phyloP scores from a whole-genome alignment of 1,284 basidiomycete genomes.

The Fistulinella staudtii region DNA sequence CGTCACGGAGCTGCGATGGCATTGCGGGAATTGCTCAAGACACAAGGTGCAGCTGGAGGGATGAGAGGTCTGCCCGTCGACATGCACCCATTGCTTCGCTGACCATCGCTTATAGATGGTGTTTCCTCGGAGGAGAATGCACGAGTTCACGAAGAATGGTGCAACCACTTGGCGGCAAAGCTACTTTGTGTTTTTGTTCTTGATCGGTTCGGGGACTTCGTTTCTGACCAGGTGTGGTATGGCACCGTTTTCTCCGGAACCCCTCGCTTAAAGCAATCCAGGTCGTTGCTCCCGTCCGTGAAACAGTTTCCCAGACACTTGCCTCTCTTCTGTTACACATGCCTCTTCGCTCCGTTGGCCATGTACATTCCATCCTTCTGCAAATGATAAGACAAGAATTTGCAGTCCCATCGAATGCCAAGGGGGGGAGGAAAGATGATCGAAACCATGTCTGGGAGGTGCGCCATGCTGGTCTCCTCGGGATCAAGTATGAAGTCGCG shows the following conservation, averaged over 20 bases:
- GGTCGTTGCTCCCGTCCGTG: slow-evolving; percentile 95
- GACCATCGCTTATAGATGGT: slow-evolving; percentile 39
- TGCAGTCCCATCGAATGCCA: slow-evolving; percentile 39
- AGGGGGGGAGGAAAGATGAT: slow-evolving; percentile 39
- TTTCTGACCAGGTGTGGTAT: slow-evolving; percentile 78
- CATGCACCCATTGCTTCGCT: background rate
- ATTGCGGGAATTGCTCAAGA: slow-evolving; percentile 83
- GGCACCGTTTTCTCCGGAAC: background rate
- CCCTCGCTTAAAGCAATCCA: slow-evolving; percentile 28
- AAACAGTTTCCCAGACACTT: slow-evolving; percentile 93
- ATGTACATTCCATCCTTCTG: slow-evolving; percentile 82
- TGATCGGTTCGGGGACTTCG: slow-evolving; percentile 96
- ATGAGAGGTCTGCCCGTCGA: slow-evolving; percentile 54
- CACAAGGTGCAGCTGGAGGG: slow-evolving; percentile 81
- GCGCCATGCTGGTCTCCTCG: slow-evolving; percentile 92
- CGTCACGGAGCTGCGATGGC: slow-evolving; percentile 94
- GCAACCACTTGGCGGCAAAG: slow-evolving; percentile 83
- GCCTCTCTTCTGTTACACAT: slow-evolving; percentile 88
- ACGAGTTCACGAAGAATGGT: slow-evolving; percentile 77
- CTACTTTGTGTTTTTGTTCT: slow-evolving; percentile 91
- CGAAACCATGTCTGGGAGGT: slow-evolving; percentile 92
- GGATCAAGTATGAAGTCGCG: slow-evolving; percentile 97
- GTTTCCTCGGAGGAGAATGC: slow-evolving; percentile 55
- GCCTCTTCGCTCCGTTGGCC: slow-evolving; percentile 69
- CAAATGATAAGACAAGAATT: slow-evolving; percentile 94